phyloP scores from a whole-genome alignment of 345 rosid genomes.

The Aquilaria malaccensis region DNA sequence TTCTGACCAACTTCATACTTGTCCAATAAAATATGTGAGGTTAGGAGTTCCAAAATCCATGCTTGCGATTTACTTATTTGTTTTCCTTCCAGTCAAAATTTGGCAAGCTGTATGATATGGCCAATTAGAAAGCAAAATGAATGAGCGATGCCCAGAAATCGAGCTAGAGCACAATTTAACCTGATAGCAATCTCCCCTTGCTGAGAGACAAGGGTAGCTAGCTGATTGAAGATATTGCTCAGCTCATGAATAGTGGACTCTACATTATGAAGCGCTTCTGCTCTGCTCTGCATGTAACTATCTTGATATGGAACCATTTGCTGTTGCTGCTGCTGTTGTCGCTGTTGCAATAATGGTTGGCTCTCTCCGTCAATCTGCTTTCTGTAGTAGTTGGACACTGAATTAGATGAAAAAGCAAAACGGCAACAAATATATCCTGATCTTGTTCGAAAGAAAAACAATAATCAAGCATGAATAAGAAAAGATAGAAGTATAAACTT shows the following conservation, averaged over 20 bases:
- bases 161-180: conserved; percentile 16
- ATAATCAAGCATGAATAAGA: background rate
- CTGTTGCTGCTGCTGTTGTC: conserved; percentile 49
- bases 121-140: no score
- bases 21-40: no score
- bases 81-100: no score
- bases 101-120: no score
- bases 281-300: conserved; percentile 78
- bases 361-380: conserved; percentile 49
- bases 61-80: no score
- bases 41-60: no score
- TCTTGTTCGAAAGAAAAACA: background rate
- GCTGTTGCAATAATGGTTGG: conserved; percentile 45
- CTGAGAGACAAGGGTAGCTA: conserved; percentile 83
- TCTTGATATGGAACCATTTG: conserved; percentile 73
- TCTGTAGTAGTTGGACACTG: conserved; percentile 19
- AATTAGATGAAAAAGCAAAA: no score
- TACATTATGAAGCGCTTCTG: conserved; percentile 73
- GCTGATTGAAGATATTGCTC: conserved; percentile 64
- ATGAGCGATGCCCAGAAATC: no score
- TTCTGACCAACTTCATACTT: no score
- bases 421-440: no score
- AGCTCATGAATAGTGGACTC: conserved; percentile 87
- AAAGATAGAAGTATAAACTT: background rate
- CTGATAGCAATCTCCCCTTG: conserved; percentile 91